Evolutionary conservation across 129 eudicot species (phyloP), one percentile per base, ranked within the genome.

Genomic region (Flaveria ramosissima): DNA sequence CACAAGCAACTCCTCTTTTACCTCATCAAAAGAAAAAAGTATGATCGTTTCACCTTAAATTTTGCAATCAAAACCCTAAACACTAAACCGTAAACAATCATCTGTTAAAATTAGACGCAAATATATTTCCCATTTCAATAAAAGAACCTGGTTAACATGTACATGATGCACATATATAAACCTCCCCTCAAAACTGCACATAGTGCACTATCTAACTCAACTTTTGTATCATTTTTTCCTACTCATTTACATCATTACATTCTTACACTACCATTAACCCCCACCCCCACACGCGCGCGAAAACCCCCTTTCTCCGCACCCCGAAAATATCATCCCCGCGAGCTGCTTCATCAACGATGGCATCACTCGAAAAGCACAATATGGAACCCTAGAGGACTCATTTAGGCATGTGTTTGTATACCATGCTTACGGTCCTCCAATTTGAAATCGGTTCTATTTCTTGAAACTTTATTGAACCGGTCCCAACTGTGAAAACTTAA

Each of bases 191-290:
- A 72, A 72, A 73, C 75, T 74, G 79, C 84, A 69, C 62, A 71
- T 51, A 32, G 39, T 45, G 48, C 70, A 50, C 70, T 71, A 51
- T 70, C 76, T 78, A 70, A 74, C 80, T 80, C 80, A 80, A 56
- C 51, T 67, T 59, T 74, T 78, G 76, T 80, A 80, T 67, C 76
- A 74, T 42, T 68, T 80, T 80, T 74, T 74, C 84, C 84, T 80
- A 80, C 68, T 74, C 84, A 80, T 80, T 80, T 80, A 80, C 84
- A 80, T 68, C 73, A 73, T 80, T 17, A 60, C 71, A 71, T 71
- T 45, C 82, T 63, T 65, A 72, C 82, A 78, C 72, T 78, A 26
- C 24, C 65, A 39, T 19, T 11, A 8, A 10, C 27, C 61, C 77
- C 77, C 77, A 27, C 43, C 39, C 66, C n/a, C 19, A 11, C 4